A percentile compares a stretch with the other conserved stretches of the same genome.
phyloP scores from a whole-genome alignment of 1,139 yeast species.

The Suhomyces wounanorum region DNA sequence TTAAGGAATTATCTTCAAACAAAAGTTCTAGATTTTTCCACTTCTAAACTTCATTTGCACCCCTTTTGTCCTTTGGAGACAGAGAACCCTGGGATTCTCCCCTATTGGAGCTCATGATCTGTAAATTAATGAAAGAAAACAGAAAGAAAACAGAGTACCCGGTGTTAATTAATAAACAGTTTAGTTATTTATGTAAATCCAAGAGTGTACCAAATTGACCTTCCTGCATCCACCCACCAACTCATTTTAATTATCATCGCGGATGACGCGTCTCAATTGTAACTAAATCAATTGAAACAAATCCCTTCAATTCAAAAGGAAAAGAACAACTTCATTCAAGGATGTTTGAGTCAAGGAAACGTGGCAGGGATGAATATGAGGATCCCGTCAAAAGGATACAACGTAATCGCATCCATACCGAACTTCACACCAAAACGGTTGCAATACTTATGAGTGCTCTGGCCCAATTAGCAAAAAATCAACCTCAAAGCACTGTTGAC shows the following conservation, averaged over 20 bases:
- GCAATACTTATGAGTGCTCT: conserved; percentile 27
- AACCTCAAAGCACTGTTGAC: neutral
- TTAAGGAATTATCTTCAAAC: too few species aligned
- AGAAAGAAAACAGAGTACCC: too few species aligned
- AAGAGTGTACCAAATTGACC: neutral
- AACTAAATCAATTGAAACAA: neutral
- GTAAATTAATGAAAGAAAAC: too few species aligned
- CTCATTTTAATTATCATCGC: neutral
- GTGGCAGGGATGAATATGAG: conserved; percentile 12
- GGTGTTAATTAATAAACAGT: too few species aligned
- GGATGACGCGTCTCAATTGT: neutral
- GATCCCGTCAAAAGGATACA: conserved; percentile 26
- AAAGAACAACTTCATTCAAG: neutral
- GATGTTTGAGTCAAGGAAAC: conserved; percentile 14
- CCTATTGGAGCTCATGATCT: too few species aligned
- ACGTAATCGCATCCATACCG: conserved; percentile 30
- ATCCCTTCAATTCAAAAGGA: neutral
- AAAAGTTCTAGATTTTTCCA: too few species aligned
- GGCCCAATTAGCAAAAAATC: conserved; percentile 3
- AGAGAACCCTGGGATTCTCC: too few species aligned
- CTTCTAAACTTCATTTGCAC: too few species aligned
- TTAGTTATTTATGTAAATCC: neutral
- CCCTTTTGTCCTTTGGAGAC: too few species aligned
- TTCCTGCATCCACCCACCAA: neutral
- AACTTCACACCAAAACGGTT: conserved; percentile 33